These are phyloP conservation scores for Geotrichum siamense DNA, from an alignment of 1,139 yeast genomes.

Conservation along the genomic window DNA sequence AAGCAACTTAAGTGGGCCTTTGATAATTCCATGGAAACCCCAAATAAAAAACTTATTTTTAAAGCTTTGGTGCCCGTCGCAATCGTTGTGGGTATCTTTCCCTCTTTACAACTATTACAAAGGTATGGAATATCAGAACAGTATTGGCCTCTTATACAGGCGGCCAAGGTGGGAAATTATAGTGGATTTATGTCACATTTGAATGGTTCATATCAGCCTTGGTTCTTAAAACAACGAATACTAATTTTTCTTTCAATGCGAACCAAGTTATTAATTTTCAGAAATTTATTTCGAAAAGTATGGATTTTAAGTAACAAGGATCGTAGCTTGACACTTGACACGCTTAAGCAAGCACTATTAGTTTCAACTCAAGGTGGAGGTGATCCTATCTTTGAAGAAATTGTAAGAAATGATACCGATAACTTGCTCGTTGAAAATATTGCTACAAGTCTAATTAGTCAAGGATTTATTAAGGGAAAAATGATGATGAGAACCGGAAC, in stretches of 20 bases:
- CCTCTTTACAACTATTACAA: slow-evolving; percentile 26
- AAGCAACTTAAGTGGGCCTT: slow-evolving; percentile 61
- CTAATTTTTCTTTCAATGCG: slow-evolving; percentile 25
- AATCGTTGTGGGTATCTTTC: slow-evolving; percentile 34
- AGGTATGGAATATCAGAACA: slow-evolving; percentile 23
- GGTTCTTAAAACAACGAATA: slow-evolving; percentile 29
- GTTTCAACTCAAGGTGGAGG: slow-evolving; percentile 6
- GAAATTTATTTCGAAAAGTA: slow-evolving; percentile 26
- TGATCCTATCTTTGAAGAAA: slow-evolving; percentile 13
- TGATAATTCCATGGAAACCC: slow-evolving; percentile 37
- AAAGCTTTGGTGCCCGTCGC: slow-evolving; percentile 50
- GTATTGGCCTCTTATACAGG: slow-evolving; percentile 29
- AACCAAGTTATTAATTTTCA: slow-evolving; percentile 21
- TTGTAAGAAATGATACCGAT: slow-evolving; percentile 19
- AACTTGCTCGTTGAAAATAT: slow-evolving; percentile 32
- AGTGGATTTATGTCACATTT: slow-evolving; percentile 26
- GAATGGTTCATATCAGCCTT: slow-evolving; percentile 21
- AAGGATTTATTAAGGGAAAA: slow-evolving; percentile 35
- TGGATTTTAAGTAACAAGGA: slow-evolving; percentile 9
- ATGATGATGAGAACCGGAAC: slow-evolving; percentile 28
- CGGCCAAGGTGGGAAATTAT: slow-evolving; percentile 29
- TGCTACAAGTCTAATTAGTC: slow-evolving; percentile 33
- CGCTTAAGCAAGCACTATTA: slow-evolving; percentile 15
- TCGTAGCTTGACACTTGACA: slow-evolving; percentile 5
- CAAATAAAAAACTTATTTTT: slow-evolving; percentile 40